phyloP scores from a whole-genome alignment of 2,329 filamentous ascomycete species.

The Colletotrichum plurivorum region DNA sequence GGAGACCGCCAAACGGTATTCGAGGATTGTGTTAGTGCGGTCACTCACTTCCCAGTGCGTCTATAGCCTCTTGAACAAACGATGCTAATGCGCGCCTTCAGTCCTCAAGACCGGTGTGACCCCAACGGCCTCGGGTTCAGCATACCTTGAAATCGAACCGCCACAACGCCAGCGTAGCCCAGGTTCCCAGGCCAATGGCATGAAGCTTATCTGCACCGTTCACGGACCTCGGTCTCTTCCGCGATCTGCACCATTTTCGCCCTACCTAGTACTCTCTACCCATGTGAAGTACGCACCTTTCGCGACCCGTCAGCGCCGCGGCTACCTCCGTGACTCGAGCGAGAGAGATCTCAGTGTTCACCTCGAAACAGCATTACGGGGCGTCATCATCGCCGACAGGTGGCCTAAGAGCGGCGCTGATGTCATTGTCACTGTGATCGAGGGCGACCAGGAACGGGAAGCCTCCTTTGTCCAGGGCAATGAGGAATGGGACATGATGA shows the following conservation, averaged over 20 bases:
- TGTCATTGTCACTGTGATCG: slow-evolving; percentile 91
- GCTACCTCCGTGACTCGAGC: slow-evolving; percentile 86
- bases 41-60: background rate
- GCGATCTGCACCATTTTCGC: slow-evolving; percentile 90
- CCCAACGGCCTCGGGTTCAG: slow-evolving; percentile 92
- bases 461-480: slow-evolving; percentile 63
- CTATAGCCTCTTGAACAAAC: background rate
- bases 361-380: slow-evolving; percentile 89
- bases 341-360: slow-evolving; percentile 94
- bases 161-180: slow-evolving; percentile 54
- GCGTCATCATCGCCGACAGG: slow-evolving; percentile 90
- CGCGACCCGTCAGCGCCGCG: slow-evolving; percentile 84
- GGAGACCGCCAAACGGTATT: slow-evolving; percentile 77
- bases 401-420: slow-evolving; percentile 99
- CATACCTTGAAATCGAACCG: slow-evolving; percentile 81
- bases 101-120: slow-evolving; percentile 93
- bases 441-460: slow-evolving; percentile 87
- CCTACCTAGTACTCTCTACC: slow-evolving; percentile 90
- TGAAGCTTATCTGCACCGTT: slow-evolving; percentile 94
- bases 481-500: slow-evolving; percentile 90
- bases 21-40: slow-evolving; percentile 84
- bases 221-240: slow-evolving; percentile 94
- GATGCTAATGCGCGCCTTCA: slow-evolving; percentile 53
- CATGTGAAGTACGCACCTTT: slow-evolving; percentile 98
- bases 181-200: slow-evolving; percentile 69